Base-by-base conservation (phyloP, 768 basidiomycete species). In the Cubamyces sp. region DNA sequence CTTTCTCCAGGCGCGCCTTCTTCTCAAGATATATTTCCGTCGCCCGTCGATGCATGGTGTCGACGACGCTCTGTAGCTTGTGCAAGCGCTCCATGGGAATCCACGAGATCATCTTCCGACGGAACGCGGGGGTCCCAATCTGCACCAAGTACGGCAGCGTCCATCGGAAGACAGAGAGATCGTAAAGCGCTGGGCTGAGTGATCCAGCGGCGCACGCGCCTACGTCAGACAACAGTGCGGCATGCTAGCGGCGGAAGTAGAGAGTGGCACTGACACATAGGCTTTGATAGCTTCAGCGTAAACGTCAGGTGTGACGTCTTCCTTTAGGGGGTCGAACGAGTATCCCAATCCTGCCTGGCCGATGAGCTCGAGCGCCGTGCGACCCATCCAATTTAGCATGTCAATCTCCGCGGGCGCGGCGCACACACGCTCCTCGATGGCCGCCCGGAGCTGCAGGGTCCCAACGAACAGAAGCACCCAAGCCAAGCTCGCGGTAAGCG, bases 1-100 rank as follows among this genome's bases (percentile, higher is more conserved):
- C 69, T 41, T 61, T 57, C 14, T 62, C 48, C 74, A 64, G 48
- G 56, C 71, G 73, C 39, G 61, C 64, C 53, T 76, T 71, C 65
- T 80, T 80, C 55, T 73, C 68, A 53, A 71, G 68, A 49, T 82
- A 69, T 45, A 84, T 82, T 4, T 71, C 70, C 45, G 65, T 62
- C 4, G 81, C 79, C 15, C 76, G 77, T 52, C 73, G 65, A 55
- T 83, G 74, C 80, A 84, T 82, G 8, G 79, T 73, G 67, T 83
- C 82, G 18, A 81, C 77, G 66, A 82, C 81, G 12, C 71, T 65
- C 64, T 78, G 78, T 16, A 83, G 73, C 58, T 75, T 77, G 54
- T 79, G 79, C 30, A 83, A 69, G 3, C 74, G 74, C 47, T 69
- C 59, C 59, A 75, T 69, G 0, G 81, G 82, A 2, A 71, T 74